Evolutionary conservation across 108 stramenopile species (phyloP), one percentile per base, ranked within the genome.

Genomic region (Cyclotella baltica): DNA sequence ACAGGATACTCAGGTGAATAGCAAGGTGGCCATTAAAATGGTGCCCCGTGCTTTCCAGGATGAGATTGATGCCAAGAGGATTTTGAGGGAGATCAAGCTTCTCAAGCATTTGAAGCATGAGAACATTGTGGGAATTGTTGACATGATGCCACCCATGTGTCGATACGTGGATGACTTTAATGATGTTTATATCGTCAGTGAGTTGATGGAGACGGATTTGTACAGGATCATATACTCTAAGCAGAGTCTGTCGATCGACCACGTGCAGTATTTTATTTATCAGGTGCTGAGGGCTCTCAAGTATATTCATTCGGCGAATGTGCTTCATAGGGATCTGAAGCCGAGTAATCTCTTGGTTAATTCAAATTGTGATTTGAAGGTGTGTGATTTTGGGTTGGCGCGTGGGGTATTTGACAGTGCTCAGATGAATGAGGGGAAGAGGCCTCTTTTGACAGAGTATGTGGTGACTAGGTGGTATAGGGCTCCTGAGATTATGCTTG

Each of bases 401-500:
- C 89, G 98, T 36, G 98, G 98, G 37, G 81, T 98, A 43, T 75
- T 76, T 13, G 83, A 83, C 66, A 75, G 83, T 52, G 85, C 72
- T 31, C 72, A 83, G 28, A 78, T 80, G 38, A 79, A 66, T 6
- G 69, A 73, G 18, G 91, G 88, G 59, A 78, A 94, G 64, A 77
- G 91, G 51, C 67, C 97, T 90, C 84, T 95, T 23, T 67, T 95
- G 79, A 97, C 95, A 18, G 97, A 97, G 66, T 97, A 97, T 76
- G 97, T 99, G 25, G 96, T 98, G 19, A 98, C 98, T 0, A 83
- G 99, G 48, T 99, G 99, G 99, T 99, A 99, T 59, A 91, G 99
- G 27, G 98, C 99, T 9, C 99, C 98, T 48, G 99, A 99, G 86
- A 98, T 99, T 70, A 99, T 99, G 99, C 86, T 99, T 62, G 96